phyloP scores from a whole-genome alignment of 2,329 filamentous ascomycete genomes.

The Pyricularia sp. region DNA sequence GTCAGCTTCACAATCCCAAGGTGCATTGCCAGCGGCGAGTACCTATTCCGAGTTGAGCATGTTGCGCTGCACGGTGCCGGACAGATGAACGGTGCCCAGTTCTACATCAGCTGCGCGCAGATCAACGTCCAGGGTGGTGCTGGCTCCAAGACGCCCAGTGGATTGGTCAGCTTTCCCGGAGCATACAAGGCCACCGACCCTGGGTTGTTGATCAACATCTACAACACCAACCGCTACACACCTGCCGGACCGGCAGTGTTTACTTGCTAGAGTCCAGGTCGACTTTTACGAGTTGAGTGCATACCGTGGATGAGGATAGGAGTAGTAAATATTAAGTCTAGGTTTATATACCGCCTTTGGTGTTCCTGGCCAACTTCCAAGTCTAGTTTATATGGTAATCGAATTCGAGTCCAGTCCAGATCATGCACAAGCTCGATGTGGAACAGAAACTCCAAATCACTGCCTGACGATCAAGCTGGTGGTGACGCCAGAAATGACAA shows the following conservation, averaged over 20 bases:
- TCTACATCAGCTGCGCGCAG: slow-evolving; percentile 11
- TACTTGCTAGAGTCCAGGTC: slow-evolving; percentile 5
- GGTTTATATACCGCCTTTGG: neutral
- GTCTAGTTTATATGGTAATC: neutral
- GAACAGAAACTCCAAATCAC: neutral
- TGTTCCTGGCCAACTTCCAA: neutral
- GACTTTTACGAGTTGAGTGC: too few species aligned
- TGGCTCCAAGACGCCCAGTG: slow-evolving; percentile 7
- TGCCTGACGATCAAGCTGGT: slow-evolving; percentile 2
- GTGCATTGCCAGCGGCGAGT: slow-evolving; percentile 9
- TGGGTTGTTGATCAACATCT: slow-evolving; percentile 9
- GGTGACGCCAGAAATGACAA: slow-evolving; percentile 61
- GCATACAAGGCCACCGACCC: slow-evolving; percentile 11
- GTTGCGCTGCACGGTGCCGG: slow-evolving; percentile 8
- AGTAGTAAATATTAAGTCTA: neutral
- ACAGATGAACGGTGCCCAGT: slow-evolving; percentile 8
- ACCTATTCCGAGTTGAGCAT: slow-evolving; percentile 10
- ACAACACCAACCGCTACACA: slow-evolving; percentile 8
- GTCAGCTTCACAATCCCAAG: slow-evolving; percentile 8
- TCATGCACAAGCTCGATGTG: neutral
- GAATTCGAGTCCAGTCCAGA: neutral
- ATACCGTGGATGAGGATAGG: too few species aligned
- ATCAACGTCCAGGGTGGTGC: slow-evolving; percentile 8
- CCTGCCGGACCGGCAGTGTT: slow-evolving; percentile 10
- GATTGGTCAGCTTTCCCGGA: slow-evolving; percentile 10